Conservation (phyloP, 352 stramenopile species). For the Pythium rishiriense region DNA sequence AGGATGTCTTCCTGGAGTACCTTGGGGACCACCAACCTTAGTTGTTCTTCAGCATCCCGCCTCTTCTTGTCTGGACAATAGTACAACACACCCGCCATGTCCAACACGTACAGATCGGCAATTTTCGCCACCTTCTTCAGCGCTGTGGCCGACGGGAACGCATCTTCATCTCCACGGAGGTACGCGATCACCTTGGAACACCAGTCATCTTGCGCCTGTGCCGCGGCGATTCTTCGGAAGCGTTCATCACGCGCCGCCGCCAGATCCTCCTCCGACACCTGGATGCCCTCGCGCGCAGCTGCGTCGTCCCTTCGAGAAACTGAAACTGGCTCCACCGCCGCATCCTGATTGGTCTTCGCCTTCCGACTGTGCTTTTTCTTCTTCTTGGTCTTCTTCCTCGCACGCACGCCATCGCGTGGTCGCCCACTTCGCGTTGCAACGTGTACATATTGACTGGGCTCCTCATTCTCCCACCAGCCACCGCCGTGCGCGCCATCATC, state of each 20-base stretch:
- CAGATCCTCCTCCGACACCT: neutral
- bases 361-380: too few relatives aligned
- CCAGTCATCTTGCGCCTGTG: conserved; percentile 3
- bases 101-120: conserved; percentile 2
- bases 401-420: too few relatives aligned
- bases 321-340: too few relatives aligned
- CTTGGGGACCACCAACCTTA: neutral
- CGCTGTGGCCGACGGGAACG: neutral
- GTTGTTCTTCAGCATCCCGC: too few relatives aligned
- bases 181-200: conserved; percentile 3
- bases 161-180: neutral
- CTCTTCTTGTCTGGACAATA: neutral
- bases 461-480: too few relatives aligned
- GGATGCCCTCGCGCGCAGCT: too few relatives aligned
- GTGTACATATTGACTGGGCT: too few relatives aligned
- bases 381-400: too few relatives aligned
- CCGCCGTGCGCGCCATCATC: too few relatives aligned
- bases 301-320: too few relatives aligned
- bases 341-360: too few relatives aligned
- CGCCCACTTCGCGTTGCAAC: too few relatives aligned
- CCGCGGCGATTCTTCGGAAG: conserved; percentile 8
- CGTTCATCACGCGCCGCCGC: neutral
- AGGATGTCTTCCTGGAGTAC: conserved; percentile 8
- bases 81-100: conserved; percentile 2
- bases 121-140: neutral